Evolutionary conservation across 2,329 filamentous ascomycete genomes (phyloP), one percentile per base, ranked within the genome.

Genomic region (Aureobasidium sp.): DNA sequence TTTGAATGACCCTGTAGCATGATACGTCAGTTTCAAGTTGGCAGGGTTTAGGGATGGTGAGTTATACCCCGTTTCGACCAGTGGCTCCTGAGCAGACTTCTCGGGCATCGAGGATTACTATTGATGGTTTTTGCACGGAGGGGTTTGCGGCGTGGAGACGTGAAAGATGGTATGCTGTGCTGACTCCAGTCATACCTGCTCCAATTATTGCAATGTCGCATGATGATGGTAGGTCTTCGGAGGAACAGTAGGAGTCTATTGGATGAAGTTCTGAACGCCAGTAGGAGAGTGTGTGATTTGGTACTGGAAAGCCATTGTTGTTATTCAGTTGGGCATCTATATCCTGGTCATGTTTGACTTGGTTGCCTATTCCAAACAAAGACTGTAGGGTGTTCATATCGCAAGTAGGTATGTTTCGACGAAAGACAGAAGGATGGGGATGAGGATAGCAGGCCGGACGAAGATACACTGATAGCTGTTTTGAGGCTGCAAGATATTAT

Each of bases 31-130:
- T 40, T 20, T 9, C 3, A 51, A 15, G n/a, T 3, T 6, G 43
- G 48, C n/a, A 53, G 29, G 33, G 5, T 3, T 23, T 33, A 4
- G 13, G 23, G 0, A 23, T 18, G 31, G 11, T 27, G 20, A 60
- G 58, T 15, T 47, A 60, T 62, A n/a, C 51, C 45, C 69, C 79
- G 54, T 81, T 81, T 1, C 79, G 74, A 3, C 79, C 79, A 13
- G 79, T 81, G 1, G 79, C 79, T 4, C 79, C 79, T 16, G 74
- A 74, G 66, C 77, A 80, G 27, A 74, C 71, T 38, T 76, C 73
- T 13, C 79, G 74, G n/a, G 79, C 79, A 71, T 81, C 79, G 3
- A 81, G 68, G 73, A 81, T 77, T 25, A 79, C 67, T 8, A 80
- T 65, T 9, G 60, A 64, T 4, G 70, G 70, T n/a, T 60, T 59